Percentiles rank a stretch among this genome's conserved stretches.
Evolutionary conservation across 768 basidiomycete species (phyloP).

Genomic region (Podaxis mareebaensis): DNA sequence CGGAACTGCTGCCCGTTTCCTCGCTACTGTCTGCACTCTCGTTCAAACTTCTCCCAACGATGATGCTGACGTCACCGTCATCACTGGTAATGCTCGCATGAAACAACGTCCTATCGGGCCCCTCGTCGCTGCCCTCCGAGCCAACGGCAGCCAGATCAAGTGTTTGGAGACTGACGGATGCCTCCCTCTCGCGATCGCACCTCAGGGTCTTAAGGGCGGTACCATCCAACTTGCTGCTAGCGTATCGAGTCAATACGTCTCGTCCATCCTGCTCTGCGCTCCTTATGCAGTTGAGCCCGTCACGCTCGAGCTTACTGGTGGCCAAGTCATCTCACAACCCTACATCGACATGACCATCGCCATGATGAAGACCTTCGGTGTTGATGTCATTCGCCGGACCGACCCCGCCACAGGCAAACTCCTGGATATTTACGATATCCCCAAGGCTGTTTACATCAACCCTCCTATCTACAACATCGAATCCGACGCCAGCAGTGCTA

Average conservation of each 20-base stretch:
- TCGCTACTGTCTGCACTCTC: conserved; percentile 94
- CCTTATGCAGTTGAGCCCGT: conserved; percentile 88
- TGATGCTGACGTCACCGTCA: conserved; percentile 59
- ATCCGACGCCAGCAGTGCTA: conserved; percentile 92
- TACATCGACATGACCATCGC: conserved; percentile 99
- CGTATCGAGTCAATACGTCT: conserved; percentile 98
- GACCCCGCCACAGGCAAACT: conserved; percentile 60
- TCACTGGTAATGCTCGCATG: conserved; percentile 98
- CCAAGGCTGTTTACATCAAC: conserved; percentile 74
- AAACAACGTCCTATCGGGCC: conserved; percentile 98
- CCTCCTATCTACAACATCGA: conserved; percentile 88
- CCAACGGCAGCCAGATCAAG: conserved; percentile 76
- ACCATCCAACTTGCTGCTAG: conserved; percentile 87
- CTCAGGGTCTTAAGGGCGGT: conserved; percentile 81
- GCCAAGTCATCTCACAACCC: conserved; percentile 95
- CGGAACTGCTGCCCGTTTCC: conserved; percentile 96
- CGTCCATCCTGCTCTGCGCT: conserved; percentile 93
- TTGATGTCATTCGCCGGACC: conserved; percentile 66
- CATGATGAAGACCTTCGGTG: conserved; percentile 94
- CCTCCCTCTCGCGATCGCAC: conserved; percentile 83
- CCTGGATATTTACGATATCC: conserved; percentile 86
- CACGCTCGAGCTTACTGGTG: conserved; percentile 87
- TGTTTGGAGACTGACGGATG: conserved; percentile 84
- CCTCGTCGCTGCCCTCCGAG: conserved; percentile 83
- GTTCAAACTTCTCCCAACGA: conserved; percentile 51